Evolutionary conservation across 345 rosid genomes (phyloP).

Genomic region (Populus ilicifolia): DNA sequence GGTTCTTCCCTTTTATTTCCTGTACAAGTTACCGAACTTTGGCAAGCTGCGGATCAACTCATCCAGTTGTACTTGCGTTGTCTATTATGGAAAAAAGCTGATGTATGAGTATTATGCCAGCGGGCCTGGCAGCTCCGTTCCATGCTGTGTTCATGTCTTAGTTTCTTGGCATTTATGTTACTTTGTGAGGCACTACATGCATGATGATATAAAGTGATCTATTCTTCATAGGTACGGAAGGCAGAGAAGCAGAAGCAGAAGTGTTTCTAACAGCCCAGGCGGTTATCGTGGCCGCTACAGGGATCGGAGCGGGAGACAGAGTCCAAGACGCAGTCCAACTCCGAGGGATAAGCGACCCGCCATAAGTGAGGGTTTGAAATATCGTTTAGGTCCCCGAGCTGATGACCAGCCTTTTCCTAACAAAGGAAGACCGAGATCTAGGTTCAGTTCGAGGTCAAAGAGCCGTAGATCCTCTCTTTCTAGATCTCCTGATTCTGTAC

Average conservation of each 20-base stretch:
- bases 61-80: neutral
- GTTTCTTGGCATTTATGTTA: neutral
- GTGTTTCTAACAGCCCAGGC: slow-evolving; percentile 60
- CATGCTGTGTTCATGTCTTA: neutral
- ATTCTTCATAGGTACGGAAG: slow-evolving; percentile 41
- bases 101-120: neutral
- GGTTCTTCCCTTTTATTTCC: neutral
- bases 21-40: neutral
- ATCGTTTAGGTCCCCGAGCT: slow-evolving; percentile 60
- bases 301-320: slow-evolving; percentile 49
- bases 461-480: slow-evolving; percentile 35
- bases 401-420: slow-evolving; percentile 31
- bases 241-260: slow-evolving; percentile 50
- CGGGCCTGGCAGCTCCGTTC: neutral
- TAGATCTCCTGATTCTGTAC: slow-evolving; percentile 39
- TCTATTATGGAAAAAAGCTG: neutral
- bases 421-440: slow-evolving; percentile 22
- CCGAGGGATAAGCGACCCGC: slow-evolving; percentile 53
- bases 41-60: neutral
- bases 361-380: slow-evolving; percentile 63
- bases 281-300: slow-evolving; percentile 44
- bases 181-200: neutral
- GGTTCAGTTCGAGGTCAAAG: slow-evolving; percentile 35
- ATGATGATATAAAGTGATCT: neutral
- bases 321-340: slow-evolving; percentile 57